These are phyloP conservation scores for Fusarium pininemorale DNA, from an alignment of 2,329 filamentous ascomycete genomes.

Conservation along the genomic window DNA sequence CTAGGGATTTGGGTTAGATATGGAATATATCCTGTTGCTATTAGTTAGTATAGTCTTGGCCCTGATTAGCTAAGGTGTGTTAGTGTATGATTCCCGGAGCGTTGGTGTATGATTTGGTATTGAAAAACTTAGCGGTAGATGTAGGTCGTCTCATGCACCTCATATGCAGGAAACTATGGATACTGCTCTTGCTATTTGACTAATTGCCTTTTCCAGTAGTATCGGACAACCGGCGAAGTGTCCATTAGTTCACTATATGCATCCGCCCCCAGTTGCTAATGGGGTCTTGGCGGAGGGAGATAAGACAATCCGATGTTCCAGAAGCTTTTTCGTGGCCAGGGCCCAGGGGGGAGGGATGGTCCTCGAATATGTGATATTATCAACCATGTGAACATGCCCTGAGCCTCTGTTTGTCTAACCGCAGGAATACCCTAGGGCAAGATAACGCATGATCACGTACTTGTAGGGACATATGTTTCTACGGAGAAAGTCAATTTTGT, in stretches of 20 bases:
- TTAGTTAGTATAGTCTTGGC: no score
- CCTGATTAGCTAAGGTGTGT: no score
- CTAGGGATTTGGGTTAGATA: no score
- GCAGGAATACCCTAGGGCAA: not conserved
- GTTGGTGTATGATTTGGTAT: no score
- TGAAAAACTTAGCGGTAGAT: not conserved
- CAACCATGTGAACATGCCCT: not conserved
- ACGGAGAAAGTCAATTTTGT: not conserved
- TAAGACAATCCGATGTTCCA: conserved; percentile 40
- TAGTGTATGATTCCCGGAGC: no score
- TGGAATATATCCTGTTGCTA: no score
- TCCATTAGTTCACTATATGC: not conserved
- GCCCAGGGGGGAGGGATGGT: conserved; percentile 1
- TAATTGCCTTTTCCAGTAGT: conserved; percentile 1
- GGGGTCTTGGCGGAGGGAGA: conserved; percentile 27
- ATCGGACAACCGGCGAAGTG: conserved; percentile 11
- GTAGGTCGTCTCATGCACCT: conserved; percentile 16
- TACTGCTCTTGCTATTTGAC: conserved; percentile 5
- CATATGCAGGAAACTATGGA: conserved; percentile 37
- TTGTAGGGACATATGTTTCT: not conserved
- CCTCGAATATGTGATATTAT: not conserved
- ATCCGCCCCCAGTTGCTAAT: conserved; percentile 1
- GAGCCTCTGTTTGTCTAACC: not conserved
- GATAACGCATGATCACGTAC: not conserved
- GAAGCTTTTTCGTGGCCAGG: conserved; percentile 34